Evolutionary conservation across 2,329 filamentous ascomycete genomes (phyloP), one percentile per base, ranked within the genome.

Genomic region (Colletotrichum sp.): DNA sequence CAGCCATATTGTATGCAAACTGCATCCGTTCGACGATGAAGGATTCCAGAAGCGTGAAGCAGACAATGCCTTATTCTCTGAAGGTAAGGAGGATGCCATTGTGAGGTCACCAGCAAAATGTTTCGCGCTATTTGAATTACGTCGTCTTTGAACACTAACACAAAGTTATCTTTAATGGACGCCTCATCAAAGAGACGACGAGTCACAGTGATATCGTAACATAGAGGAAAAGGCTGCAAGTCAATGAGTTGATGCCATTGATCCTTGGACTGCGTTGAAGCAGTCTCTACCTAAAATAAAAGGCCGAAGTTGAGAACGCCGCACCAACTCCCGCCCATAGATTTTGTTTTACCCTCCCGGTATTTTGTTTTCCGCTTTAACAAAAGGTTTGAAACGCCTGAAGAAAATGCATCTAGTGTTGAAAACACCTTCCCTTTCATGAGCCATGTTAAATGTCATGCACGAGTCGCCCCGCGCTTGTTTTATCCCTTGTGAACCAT

Each of bases 381-480:
- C 43, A 52, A 60, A 48, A 43, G 78, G 60, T 76, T 81, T 82
- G 81, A 81, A 83, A 83, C 83, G 82, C 82, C 82, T 81, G 79
- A 80, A 81, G 78, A 81, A 68, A 81, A 84, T 83, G 82, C 82
- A 80, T 81, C 79, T 79, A 78, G 76, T 78, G 64, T 65, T 70
- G 68, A n/a, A 55, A 67, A 74, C 30, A 64, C 13, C 67, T 65
- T 78, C 78, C 72, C 77, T 77, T 79, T 77, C 77, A 79, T 77
- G 74, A 75, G 26, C 74, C 74, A 76, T 76, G 74, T 76, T 76
- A 76, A 76, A 76, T 76, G 74, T 75, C 74, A 76, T 76, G 71
- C 71, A 63, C 66, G 48, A 52, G 67, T 64, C 63, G 67, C 67
- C 71, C 66, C 72, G 65, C 71, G 70, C 74, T 36, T 63, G 6